phyloP scores from a whole-genome alignment of 2,329 filamentous ascomycete species.

The Knoxdaviesia capensis region DNA sequence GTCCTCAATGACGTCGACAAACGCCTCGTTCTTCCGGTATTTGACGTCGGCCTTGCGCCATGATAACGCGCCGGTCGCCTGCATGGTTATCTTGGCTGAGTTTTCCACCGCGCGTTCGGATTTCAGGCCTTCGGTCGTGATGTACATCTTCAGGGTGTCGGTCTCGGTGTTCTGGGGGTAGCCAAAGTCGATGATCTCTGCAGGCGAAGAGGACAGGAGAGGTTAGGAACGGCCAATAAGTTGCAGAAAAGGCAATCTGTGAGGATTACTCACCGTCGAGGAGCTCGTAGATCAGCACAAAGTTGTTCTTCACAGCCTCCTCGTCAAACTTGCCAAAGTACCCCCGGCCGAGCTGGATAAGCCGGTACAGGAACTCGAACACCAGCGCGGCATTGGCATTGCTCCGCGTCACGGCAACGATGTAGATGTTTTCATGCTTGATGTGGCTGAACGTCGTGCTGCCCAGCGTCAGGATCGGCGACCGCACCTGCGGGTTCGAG shows the following conservation, averaged over 20 bases:
- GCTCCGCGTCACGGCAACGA: conserved; percentile 94
- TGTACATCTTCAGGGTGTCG: conserved; percentile 99
- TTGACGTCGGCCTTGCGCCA: conserved; percentile 97
- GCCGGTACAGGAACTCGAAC: conserved; percentile 90
- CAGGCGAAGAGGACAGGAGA: not conserved
- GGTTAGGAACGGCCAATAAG: not conserved
- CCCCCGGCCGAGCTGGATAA: conserved; percentile 75
- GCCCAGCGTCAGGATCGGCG: conserved; percentile 88
- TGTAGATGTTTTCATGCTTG: conserved; percentile 97
- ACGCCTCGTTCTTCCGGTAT: conserved; percentile 98
- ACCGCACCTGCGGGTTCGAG: conserved; percentile 91
- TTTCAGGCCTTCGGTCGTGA: conserved; percentile 96
- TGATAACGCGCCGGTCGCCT: conserved; percentile 88
- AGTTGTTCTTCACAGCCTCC: conserved; percentile 99
- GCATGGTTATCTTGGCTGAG: conserved; percentile 97
- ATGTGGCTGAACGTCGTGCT: conserved; percentile 99
- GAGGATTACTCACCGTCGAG: conserved; percentile 48
- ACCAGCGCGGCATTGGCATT: conserved; percentile 97
- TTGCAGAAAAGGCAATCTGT: no score
- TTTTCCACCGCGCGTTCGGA: conserved; percentile 73
- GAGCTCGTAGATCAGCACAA: conserved; percentile 94
- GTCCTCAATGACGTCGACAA: conserved; percentile 97
- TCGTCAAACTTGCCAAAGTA: conserved; percentile 99
- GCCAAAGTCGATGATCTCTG: conserved; percentile 96
- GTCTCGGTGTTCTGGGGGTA: conserved; percentile 99